Evolutionary conservation across 495 filamentous ascomycete species (phyloP), one percentile per base, ranked within the genome.

Genomic region (Penicillium lividum): DNA sequence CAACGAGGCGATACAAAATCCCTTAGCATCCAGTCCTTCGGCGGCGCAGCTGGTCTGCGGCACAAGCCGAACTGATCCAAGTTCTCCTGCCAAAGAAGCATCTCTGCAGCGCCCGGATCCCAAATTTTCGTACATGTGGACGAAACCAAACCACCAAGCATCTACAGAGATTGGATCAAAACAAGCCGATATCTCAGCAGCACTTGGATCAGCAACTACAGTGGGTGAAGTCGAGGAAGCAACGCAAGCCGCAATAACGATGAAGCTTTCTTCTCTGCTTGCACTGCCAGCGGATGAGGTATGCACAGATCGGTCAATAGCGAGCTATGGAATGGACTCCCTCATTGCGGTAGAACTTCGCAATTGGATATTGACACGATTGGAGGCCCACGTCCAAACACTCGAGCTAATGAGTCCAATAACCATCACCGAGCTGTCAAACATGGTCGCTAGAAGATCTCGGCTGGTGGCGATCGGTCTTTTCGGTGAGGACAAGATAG

Each of bases 291-390:
- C 34, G 13, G 36, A 48, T 7, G 34, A 53, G 31, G 28, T 53
- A 4, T 22, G 42, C 42, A 15, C 51, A 10, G 10, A 10, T 43
- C 11, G 22, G 16, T 16, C 51, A 5, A 11, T 53, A n/a, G 15
- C n/a, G 16, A 10, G 18, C 15, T 66, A 56, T 29, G 66, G 68
- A 25, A 66, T 86, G 3, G 83, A 86, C 59, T 80, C 75, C 0
- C 66, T 85, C 18, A 66, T 82, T 44, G 83, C 81, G 5, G 74
- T 85, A 15, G 83, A 86, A 64, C 40, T 84, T 4, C 70, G 81
- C 0, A 80, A 77, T 51, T 86, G 77, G 74, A 72, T 82, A 3
- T 56, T 64, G 2, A 67, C 62, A 22, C 73, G 78, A 59, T 63
- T 76, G 30, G 67, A 65, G 22, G 69, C 63, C 6, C 63, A 67